Base-by-base conservation (phyloP, 2,329 filamentous ascomycete species). In the Moelleriella libera region DNA sequence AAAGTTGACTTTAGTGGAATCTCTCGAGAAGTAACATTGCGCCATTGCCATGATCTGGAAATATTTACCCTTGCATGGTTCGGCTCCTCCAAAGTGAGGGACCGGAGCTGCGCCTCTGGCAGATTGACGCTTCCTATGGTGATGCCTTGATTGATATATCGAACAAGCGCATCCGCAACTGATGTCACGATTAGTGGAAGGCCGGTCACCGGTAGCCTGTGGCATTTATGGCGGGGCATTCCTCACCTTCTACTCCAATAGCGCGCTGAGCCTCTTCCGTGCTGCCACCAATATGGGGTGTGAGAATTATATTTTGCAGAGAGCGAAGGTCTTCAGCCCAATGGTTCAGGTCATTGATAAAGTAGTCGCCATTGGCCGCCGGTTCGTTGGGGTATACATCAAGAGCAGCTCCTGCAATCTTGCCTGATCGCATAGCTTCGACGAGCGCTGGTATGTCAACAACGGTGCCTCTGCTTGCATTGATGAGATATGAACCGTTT, bases 231-330 rank as follows among this genome's bases (percentile, higher is more conserved):
- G 29, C 31, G 34, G n/a, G 14, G 21, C 21, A 21, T 21, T 21
- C 21, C 41, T 34, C 65, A 76, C 76, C 76, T 72, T 98, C 92
- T 42, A 94, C 76, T 56, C 92, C 92, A 62, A 98, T 98, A 12
- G 92, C 90, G 49, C 86, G 83, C 69, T 98, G 92, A 5, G 92
- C 92, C 68, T 98, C 92, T 68, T 98, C 92, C 0, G 92, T 98
- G 66, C 88, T 95, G 48, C 92, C 92, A 57, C 92, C 92, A 60
- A 98, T 97, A 65, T 98, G 92, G 28, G 92, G 92, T 1, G 90
- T 95, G 45, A 98, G 74, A 56, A 98, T 94, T 55, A 98, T 73
- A 69, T 98, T 98, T 68, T 83, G 92, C 50, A 97, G 71, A 46
- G 76, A 76, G 47, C 87, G 80, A 44, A 98, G 77, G 51, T 96